phyloP scores from a whole-genome alignment of 2,329 filamentous ascomycete genomes.

The Fusarium nodosum region DNA sequence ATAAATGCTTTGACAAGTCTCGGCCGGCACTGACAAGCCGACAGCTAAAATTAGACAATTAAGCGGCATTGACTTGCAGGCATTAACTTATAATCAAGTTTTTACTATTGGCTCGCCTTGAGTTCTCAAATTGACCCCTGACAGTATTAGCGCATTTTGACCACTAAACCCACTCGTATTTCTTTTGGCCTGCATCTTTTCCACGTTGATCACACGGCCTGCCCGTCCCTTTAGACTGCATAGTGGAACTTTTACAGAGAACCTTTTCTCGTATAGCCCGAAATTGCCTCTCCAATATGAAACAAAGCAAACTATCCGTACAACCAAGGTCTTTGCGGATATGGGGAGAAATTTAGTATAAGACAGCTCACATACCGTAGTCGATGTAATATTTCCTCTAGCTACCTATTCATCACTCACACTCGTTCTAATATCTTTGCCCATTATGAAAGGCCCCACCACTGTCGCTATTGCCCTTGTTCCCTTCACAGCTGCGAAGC shows the following conservation, averaged over 20 bases:
- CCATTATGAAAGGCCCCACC: constrained; percentile 24
- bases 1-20: neutral
- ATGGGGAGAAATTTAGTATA: neutral
- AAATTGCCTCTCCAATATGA: constrained; percentile 14
- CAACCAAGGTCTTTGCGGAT: too few species aligned
- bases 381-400: neutral
- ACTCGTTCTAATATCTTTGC: neutral
- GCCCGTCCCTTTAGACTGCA: neutral
- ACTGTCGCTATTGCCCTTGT: constrained; percentile 11
- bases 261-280: constrained; percentile 17
- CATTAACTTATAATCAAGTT: neutral
- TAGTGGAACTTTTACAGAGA: neutral
- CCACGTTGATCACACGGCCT: neutral
- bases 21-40: constrained; percentile 12
- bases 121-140: neutral
- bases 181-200: neutral
- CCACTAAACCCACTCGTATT: constrained; percentile 7
- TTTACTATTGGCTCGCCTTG: neutral
- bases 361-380: neutral
- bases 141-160: neutral
- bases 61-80: neutral
- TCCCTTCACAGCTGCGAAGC: constrained; percentile 10
- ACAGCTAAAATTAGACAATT: constrained; percentile 22
- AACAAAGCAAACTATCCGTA: too few species aligned
- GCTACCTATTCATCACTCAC: neutral